Conservation (phyloP, 257 asterid genomes). For the Nyctanthes arbortristis region DNA sequence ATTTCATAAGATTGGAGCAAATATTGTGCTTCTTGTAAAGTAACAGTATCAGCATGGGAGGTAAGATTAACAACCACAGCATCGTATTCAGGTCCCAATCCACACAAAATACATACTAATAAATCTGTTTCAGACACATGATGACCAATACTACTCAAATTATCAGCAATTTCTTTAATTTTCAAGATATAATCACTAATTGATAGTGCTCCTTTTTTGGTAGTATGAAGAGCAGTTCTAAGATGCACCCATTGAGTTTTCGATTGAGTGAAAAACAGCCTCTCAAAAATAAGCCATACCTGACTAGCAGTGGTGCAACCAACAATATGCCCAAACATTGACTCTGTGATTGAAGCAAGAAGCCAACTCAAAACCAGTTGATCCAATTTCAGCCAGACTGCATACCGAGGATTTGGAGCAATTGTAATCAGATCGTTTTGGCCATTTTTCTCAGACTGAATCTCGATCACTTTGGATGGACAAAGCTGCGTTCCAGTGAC, state of each 20-base stretch:
- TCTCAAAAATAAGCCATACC: background rate
- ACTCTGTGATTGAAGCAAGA: background rate
- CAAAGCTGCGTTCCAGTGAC: background rate
- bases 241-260: background rate
- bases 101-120: background rate
- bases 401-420: too few species aligned
- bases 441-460: background rate
- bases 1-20: background rate
- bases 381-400: background rate
- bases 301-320: background rate
- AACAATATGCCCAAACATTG: background rate
- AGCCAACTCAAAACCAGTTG: background rate
- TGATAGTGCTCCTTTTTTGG: background rate
- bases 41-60: background rate
- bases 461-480: background rate
- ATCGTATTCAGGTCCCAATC: background rate
- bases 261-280: too few species aligned
- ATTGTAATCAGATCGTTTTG: background rate
- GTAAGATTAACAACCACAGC: background rate
- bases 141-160: background rate
- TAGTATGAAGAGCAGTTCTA: background rate
- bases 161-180: background rate
- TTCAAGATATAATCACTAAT: background rate
- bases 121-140: background rate
- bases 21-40: background rate